Base-by-base conservation (phyloP, 208 protist genomes). In the Trypanosoma platydactyli region DNA sequence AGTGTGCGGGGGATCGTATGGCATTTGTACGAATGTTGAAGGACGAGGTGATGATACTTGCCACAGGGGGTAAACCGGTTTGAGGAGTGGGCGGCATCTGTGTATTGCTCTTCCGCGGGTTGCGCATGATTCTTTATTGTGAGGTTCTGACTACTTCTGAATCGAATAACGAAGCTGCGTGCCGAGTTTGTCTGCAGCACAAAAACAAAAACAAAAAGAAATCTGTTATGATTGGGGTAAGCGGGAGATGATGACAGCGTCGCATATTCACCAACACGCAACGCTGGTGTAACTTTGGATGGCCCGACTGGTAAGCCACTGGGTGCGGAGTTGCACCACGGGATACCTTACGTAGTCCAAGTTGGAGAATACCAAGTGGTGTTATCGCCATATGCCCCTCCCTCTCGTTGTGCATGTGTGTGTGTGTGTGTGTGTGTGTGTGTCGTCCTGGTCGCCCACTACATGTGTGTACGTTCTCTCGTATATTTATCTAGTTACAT, bases 291-390 rank as follows among this genome's bases (percentile, higher is more conserved):
- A n/a, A n/a, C n/a, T n/a, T n/a, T n/a, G n/a, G n/a, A n/a, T n/a
- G n/a, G n/a, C n/a, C n/a, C n/a, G n/a, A n/a, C n/a, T n/a, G n/a
- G n/a, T n/a, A n/a, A 94, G 69, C 55, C 41, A 41, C 68, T 97
- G 22, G 94, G 95, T 72, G 79, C 89, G 1, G 27, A 77, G 41
- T 78, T 88, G 67, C 81, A 94, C 63, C 77, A 76, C 27, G 54
- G 77, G 40, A n/a, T 88, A 97, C 62, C 80, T 97, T 13, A 74
- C 83, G 59, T 44, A 62, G 6, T 88, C 89, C 45, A 94, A 95
- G 72, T 68, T 86, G 54, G 69, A 59, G 52, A 50, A 61, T 38
- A 13, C 30, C 11, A 41, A 41, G 25, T 72, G 25, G 7, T 29
- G 30, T 49, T 50, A 5, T 59, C 42, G 5, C 20, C 40, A 9